Evolutionary conservation across 345 rosid species (phyloP).

Genomic region (Syzygium grande): DNA sequence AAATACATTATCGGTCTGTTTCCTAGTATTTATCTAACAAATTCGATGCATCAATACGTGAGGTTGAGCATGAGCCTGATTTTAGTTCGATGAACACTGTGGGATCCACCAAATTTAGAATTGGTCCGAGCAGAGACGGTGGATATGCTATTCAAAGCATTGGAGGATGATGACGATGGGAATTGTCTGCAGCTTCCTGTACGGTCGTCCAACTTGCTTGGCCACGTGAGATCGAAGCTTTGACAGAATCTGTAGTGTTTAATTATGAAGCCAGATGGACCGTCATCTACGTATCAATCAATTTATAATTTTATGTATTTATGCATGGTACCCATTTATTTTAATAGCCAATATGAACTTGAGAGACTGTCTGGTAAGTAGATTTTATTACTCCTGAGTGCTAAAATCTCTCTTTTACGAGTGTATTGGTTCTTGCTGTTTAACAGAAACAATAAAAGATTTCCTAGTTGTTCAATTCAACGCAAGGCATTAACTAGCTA

Average conservation of each 20-base stretch:
- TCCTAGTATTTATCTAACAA: not conserved
- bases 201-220: not conserved
- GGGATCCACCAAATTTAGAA: slow-evolving; percentile 2
- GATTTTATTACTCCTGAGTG: too few relatives aligned
- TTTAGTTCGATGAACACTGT: not conserved
- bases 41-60: not conserved
- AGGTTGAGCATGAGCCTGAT: not conserved
- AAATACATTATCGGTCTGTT: not conserved
- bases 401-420: too few relatives aligned
- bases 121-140: not conserved
- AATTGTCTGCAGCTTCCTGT: not conserved
- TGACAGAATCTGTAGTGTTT: not conserved
- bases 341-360: not conserved
- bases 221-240: not conserved
- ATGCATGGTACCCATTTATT: not conserved
- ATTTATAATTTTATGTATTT: not conserved
- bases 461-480: too few relatives aligned
- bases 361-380: too few relatives aligned
- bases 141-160: not conserved
- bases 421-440: too few relatives aligned
- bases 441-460: too few relatives aligned
- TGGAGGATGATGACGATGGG: not conserved
- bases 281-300: not conserved
- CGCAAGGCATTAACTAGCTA: too few relatives aligned
- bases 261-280: not conserved